Percentiles rank a stretch among this genome's conserved stretches.
phyloP scores from a whole-genome alignment of 495 filamentous ascomycete genomes.

The Podospora pseudoanserina region DNA sequence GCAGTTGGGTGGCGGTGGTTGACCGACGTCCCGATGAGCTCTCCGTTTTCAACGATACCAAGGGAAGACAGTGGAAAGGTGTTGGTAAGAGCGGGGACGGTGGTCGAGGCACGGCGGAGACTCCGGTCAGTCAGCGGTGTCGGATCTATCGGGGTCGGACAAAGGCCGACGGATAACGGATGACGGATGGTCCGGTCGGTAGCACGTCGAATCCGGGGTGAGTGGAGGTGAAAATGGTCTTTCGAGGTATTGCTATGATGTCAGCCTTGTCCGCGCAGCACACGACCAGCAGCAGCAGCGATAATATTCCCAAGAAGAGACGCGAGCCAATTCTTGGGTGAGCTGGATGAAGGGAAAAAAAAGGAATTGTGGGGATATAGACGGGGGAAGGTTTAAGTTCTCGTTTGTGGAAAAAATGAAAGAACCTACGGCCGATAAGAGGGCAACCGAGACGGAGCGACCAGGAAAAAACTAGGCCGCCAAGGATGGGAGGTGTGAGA shows the following conservation, averaged over 20 bases:
- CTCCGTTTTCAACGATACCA: conserved; percentile 37
- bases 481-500: conserved; percentile 19
- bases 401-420: conserved; percentile 14
- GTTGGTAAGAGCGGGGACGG: conserved; percentile 15
- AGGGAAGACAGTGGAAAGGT: conserved; percentile 16
- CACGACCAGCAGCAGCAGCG: conserved; percentile 10
- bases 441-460: conserved; percentile 9
- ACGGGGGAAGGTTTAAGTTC: conserved; percentile 5
- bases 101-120: conserved; percentile 15
- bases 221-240: conserved; percentile 10
- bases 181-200: background rate
- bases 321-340: background rate
- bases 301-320: background rate
- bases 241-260: conserved; percentile 23
- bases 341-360: background rate
- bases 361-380: conserved; percentile 20
- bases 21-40: conserved; percentile 41
- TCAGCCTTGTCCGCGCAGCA: conserved; percentile 23
- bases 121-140: conserved; percentile 1
- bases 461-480: conserved; percentile 14
- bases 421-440: conserved; percentile 23
- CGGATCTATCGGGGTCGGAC: conserved; percentile 4
- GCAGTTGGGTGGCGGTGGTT: conserved; percentile 42
- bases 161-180: background rate
- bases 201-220: conserved; percentile 14